Conservation (phyloP, 306 rosid genomes). For the Ceratonia siliqua region DNA sequence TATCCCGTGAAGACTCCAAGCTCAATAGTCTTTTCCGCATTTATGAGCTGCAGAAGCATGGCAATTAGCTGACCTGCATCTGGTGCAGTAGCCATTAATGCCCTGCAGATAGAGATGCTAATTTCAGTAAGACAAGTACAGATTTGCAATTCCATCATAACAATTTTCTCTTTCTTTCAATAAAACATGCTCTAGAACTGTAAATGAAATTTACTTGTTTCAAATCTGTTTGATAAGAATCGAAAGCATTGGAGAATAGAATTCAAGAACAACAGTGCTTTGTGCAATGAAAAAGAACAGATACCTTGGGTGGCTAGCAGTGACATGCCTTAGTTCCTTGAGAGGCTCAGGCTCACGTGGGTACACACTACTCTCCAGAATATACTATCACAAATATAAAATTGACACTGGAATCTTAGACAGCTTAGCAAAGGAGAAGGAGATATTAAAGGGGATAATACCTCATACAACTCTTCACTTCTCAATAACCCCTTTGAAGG, state of each 20-base stretch:
- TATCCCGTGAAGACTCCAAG: slow-evolving; percentile 27
- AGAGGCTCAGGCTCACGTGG: slow-evolving; percentile 44
- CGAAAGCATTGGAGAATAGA: background rate
- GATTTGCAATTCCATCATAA: background rate
- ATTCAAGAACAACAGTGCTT: background rate
- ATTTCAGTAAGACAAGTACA: background rate
- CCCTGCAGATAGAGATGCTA: slow-evolving; percentile 17
- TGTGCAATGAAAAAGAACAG: background rate
- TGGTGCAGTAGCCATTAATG: slow-evolving; percentile 40
- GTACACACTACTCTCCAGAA: slow-evolving; percentile 41
- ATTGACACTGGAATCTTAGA: background rate
- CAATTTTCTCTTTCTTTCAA: background rate
- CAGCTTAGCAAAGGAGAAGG: background rate
- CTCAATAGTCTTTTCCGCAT: slow-evolving; percentile 36
- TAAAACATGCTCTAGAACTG: background rate
- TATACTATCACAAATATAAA: slow-evolving; percentile 32
- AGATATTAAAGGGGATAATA: background rate
- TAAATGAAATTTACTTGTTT: background rate
- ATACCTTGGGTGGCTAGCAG: slow-evolving; percentile 36
- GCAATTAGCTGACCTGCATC: slow-evolving; percentile 40
- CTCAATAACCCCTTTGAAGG: slow-evolving; percentile 4
- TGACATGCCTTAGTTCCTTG: slow-evolving; percentile 40
- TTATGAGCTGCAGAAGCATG: slow-evolving; percentile 33
- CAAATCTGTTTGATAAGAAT: background rate
- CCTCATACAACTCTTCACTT: slow-evolving; percentile 15